Evolutionary conservation across 2,329 filamentous ascomycete genomes (phyloP).

Genomic region (Epichloe festucae): DNA sequence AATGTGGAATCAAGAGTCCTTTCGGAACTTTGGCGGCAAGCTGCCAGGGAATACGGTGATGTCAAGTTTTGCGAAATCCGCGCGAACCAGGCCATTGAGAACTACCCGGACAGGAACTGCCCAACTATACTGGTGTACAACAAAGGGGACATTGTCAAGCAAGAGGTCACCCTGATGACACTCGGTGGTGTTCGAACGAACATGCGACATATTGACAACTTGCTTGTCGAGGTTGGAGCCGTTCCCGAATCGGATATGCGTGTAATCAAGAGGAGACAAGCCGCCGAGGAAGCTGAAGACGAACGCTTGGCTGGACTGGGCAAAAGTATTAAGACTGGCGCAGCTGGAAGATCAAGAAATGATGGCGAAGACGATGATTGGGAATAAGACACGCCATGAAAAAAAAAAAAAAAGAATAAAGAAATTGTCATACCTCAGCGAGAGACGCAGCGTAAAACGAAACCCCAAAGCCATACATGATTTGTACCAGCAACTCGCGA

Average conservation of each 20-base stretch:
- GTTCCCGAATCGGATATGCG: slow-evolving; percentile 68
- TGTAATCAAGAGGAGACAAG: slow-evolving; percentile 48
- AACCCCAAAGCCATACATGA: neutral
- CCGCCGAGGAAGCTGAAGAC: slow-evolving; percentile 48
- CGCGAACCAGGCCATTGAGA: slow-evolving; percentile 86
- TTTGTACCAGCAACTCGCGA: neutral
- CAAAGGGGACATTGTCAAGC: slow-evolving; percentile 82
- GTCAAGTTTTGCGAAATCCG: slow-evolving; percentile 97
- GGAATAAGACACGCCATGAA: slow-evolving; percentile 33
- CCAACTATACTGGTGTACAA: slow-evolving; percentile 88
- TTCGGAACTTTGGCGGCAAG: slow-evolving; percentile 72
- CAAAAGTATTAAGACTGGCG: slow-evolving; percentile 39
- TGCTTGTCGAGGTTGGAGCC: slow-evolving; percentile 73
- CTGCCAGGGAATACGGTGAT: slow-evolving; percentile 77
- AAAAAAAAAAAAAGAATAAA: neutral
- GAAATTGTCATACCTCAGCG: neutral
- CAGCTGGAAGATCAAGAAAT: slow-evolving; percentile 29
- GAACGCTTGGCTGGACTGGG: slow-evolving; percentile 30
- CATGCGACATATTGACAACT: slow-evolving; percentile 63
- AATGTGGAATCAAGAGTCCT: slow-evolving; percentile 79
- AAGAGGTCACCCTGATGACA: slow-evolving; percentile 78
- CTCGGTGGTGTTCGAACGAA: slow-evolving; percentile 60
- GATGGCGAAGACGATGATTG: slow-evolving; percentile 43
- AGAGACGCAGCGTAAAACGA: neutral
- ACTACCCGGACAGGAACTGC: slow-evolving; percentile 88